Evolutionary conservation across 768 basidiomycete species (phyloP).

Genomic region (Ramaria sp.): DNA sequence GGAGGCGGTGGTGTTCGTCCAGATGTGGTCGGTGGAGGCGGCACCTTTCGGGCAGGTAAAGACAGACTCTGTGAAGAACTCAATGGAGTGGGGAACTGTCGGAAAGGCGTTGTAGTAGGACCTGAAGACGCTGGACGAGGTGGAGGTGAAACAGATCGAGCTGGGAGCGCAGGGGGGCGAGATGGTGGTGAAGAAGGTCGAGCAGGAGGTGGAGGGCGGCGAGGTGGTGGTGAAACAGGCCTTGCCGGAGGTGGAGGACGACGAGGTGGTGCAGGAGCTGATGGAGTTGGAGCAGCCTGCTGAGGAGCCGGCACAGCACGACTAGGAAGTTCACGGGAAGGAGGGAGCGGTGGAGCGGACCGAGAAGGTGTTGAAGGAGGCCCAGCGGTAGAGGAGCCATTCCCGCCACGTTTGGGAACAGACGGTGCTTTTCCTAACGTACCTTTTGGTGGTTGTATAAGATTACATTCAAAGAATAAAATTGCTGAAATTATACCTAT

Average conservation of each 20-base stretch:
- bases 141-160: slow-evolving; percentile 13
- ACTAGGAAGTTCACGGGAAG: slow-evolving; percentile 25
- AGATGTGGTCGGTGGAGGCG: slow-evolving; percentile 26
- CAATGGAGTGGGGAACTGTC: slow-evolving; percentile 17
- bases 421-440: slow-evolving; percentile 56
- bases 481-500: slow-evolving; percentile 28
- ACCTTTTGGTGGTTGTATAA: slow-evolving; percentile 28
- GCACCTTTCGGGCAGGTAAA: slow-evolving; percentile 24
- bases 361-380: slow-evolving; percentile 25
- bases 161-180: slow-evolving; percentile 15
- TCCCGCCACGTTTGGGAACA: slow-evolving; percentile 39
- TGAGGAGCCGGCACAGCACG: slow-evolving; percentile 25
- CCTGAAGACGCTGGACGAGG: slow-evolving; percentile 6
- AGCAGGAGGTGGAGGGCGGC: slow-evolving; percentile 14
- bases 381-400: slow-evolving; percentile 15
- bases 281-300: neutral
- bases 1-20: slow-evolving; percentile 32
- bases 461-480: neutral
- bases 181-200: slow-evolving; percentile 19
- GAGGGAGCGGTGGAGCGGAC: slow-evolving; percentile 23
- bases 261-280: slow-evolving; percentile 12
- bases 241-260: slow-evolving; percentile 31
- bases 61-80: slow-evolving; percentile 9
- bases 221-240: slow-evolving; percentile 21
- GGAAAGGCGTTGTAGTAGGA: slow-evolving; percentile 2